Evolutionary conservation across 169 alveolate species (phyloP), one percentile per base, ranked within the genome.

Genomic region (Theileria equi): DNA sequence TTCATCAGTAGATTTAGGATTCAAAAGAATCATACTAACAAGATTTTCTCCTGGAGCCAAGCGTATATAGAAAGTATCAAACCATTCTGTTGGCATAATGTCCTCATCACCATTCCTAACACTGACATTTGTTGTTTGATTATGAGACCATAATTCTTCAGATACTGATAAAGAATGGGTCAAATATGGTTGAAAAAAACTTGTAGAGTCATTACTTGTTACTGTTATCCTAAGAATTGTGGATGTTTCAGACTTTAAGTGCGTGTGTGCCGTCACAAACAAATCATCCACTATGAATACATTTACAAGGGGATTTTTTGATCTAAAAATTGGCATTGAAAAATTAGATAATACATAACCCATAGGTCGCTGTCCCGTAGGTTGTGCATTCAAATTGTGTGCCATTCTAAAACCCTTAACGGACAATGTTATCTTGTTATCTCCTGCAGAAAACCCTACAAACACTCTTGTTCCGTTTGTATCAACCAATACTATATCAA

Each of bases 11-110:
- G n/a, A 38, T 38, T 48, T 48, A 11, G n/a, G 50, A 10, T 48
- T 48, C 47, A 10, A 48, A 13, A 11, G 57, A 17, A 10, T 10
- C 47, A 13, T 13, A 7, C 47, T 21, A 5, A 73, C 17, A 0
- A 73, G 31, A 29, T 63, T 60, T 45, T 76, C 85, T 11, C 53
- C 70, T 7, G 68, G 66, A 11, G 64, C 7, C 50, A 65, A 21
- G 38, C 38, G 35, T 25, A 76, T 6, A 35, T 65, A 76, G 11
- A 76, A 66, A 35, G 57, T 67, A 38, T 76, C 79, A 32, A 31
- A 76, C 64, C 70, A 76, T 31, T 76, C 85, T 16, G 63, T 28
- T 0, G 83, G 78, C n/a, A n/a, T n/a, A n/a, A n/a, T n/a, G n/a
- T n/a, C n/a, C n/a, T n/a, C 52, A 1, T 0, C 65, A 4, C 41